phyloP scores from a whole-genome alignment of 2,329 filamentous ascomycete species.

The Biscogniauxia marginata region DNA sequence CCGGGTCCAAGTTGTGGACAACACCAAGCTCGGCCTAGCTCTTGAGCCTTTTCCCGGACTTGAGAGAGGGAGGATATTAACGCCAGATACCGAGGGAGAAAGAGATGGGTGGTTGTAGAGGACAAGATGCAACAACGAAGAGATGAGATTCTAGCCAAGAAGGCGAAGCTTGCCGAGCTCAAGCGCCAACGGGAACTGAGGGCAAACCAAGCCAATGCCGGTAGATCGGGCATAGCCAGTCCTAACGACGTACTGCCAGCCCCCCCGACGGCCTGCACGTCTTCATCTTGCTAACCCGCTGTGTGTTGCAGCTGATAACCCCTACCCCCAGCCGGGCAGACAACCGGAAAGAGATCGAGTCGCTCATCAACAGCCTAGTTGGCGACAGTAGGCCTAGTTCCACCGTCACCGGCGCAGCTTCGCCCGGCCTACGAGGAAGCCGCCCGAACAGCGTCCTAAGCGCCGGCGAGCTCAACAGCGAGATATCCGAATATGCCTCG shows the following conservation, averaged over 20 bases:
- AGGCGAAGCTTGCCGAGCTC: conserved; percentile 93
- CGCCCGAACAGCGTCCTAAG: conserved; percentile 85
- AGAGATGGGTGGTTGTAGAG: conserved; percentile 46
- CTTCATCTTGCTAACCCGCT: conserved; percentile 17
- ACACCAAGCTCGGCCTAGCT: no score
- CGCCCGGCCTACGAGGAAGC: conserved; percentile 68
- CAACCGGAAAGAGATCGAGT: conserved; percentile 75
- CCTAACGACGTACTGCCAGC: conserved; percentile 64
- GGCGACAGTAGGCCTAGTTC: conserved; percentile 73
- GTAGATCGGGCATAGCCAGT: conserved; percentile 66
- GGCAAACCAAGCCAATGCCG: conserved; percentile 70
- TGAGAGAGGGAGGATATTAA: background rate
- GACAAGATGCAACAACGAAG: conserved; percentile 72
- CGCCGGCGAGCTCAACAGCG: conserved; percentile 75
- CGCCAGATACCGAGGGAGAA: no score
- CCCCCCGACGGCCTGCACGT: background rate
- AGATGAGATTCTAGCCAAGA: conserved; percentile 96
- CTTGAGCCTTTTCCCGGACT: background rate
- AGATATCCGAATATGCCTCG: conserved; percentile 60
- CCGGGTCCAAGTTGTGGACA: no score
- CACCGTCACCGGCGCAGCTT: conserved; percentile 62
- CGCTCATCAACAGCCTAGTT: conserved; percentile 79
- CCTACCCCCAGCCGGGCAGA: conserved; percentile 69
- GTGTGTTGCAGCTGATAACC: conserved; percentile 55
- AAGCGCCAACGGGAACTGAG: conserved; percentile 88